Conservation (phyloP, 345 rosid genomes). For the Syzygium oleosum region DNA sequence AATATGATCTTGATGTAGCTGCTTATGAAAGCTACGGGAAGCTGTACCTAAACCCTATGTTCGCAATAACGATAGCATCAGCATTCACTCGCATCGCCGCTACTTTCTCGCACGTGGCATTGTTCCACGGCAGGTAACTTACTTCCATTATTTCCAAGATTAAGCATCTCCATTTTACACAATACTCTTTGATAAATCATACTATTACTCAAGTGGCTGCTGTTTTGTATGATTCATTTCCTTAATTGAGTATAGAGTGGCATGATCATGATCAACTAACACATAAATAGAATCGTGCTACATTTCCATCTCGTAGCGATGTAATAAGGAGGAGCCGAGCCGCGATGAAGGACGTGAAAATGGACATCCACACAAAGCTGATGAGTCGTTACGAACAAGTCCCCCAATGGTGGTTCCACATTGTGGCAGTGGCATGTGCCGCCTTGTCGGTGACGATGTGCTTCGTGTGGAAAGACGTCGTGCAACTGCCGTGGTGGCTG, state of each 20-base stretch:
- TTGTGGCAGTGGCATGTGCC: slow-evolving; percentile 41
- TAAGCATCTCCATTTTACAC: neutral
- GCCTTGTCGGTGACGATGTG: slow-evolving; percentile 55
- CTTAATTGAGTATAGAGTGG: neutral
- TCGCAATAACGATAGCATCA: slow-evolving; percentile 78
- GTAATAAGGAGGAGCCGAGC: slow-evolving; percentile 65
- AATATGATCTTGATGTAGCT: slow-evolving; percentile 50
- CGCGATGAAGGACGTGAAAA: slow-evolving; percentile 53
- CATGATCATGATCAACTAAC: neutral
- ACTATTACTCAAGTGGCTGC: neutral
- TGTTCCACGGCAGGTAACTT: slow-evolving; percentile 77
- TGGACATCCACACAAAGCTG: slow-evolving; percentile 70
- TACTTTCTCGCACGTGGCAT: slow-evolving; percentile 83
- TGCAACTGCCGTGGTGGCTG: slow-evolving; percentile 96
- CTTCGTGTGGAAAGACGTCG: slow-evolving; percentile 58
- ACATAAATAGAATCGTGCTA: neutral
- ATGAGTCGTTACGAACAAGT: slow-evolving; percentile 81
- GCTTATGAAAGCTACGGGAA: slow-evolving; percentile 74
- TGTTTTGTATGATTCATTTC: neutral
- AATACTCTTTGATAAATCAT: neutral
- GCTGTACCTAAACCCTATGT: slow-evolving; percentile 89
- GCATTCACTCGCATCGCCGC: slow-evolving; percentile 89
- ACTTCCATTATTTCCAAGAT: neutral
- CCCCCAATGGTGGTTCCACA: slow-evolving; percentile 83
- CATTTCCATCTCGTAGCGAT: slow-evolving; percentile 29